Conservation (phyloP, 2,329 filamentous ascomycete genomes). For the Stagonosporopsis cucurbitacearum region DNA sequence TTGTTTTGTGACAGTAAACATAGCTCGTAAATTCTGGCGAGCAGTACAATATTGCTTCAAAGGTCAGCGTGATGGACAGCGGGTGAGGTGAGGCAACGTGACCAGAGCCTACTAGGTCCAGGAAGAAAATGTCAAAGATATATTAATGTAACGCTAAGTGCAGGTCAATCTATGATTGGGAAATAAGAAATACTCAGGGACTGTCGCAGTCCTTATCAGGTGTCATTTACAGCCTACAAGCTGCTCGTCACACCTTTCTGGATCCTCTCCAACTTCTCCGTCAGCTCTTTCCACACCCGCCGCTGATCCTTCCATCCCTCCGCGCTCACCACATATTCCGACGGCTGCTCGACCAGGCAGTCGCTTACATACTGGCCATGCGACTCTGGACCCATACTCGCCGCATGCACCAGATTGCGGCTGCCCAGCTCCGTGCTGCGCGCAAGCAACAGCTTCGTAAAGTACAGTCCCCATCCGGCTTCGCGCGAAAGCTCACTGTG, state of each 20-base stretch:
- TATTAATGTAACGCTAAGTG: background rate
- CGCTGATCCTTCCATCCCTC: constrained; percentile 47
- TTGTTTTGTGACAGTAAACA: too few relatives aligned
- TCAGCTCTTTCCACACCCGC: constrained; percentile 51
- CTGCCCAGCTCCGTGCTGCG: constrained; percentile 44
- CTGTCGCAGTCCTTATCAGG: too few relatives aligned
- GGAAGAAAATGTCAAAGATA: background rate
- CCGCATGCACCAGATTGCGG: constrained; percentile 49
- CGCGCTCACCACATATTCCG: constrained; percentile 44
- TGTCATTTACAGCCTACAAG: background rate
- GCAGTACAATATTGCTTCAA: too few relatives aligned
- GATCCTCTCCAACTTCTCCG: constrained; percentile 48
- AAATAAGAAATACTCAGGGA: too few relatives aligned
- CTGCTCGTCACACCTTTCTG: constrained; percentile 34
- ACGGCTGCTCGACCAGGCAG: constrained; percentile 36
- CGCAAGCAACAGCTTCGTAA: constrained; percentile 31
- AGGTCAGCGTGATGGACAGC: too few relatives aligned
- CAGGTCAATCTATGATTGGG: too few relatives aligned
- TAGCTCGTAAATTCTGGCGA: too few relatives aligned
- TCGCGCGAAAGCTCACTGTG: constrained; percentile 42
- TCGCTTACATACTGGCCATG: constrained; percentile 53
- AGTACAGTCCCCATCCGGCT: constrained; percentile 20
- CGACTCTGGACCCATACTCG: constrained; percentile 40
- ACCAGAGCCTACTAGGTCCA: background rate
- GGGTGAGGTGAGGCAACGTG: too few relatives aligned